These are phyloP conservation scores for Chaetomiaceae sp. DNA, from an alignment of 2,329 filamentous ascomycete genomes.

Conservation along the genomic window DNA sequence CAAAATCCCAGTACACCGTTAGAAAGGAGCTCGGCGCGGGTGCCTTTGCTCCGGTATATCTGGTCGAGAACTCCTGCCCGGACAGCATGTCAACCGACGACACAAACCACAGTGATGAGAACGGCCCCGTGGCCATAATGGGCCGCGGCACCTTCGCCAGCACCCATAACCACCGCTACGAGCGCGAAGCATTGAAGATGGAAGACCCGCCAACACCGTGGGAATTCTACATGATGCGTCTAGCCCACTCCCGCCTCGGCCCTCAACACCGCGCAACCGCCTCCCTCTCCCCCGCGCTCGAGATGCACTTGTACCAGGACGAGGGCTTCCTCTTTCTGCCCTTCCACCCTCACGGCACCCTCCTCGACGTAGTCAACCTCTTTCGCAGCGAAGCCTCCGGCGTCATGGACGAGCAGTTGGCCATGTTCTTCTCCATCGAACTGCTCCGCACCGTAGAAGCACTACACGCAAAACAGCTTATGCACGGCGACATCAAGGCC, in stretches of 20 bases:
- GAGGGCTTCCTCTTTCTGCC: conserved; percentile 88
- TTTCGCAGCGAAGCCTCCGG: conserved; percentile 67
- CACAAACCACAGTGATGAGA: conserved; percentile 41
- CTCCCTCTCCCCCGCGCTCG: conserved; percentile 77
- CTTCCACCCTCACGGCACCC: conserved; percentile 81
- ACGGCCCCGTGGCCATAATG: conserved; percentile 48
- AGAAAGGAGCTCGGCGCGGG: conserved; percentile 86
- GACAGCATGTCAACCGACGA: conserved; percentile 41
- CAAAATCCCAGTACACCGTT: conserved; percentile 66
- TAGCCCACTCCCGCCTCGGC: conserved; percentile 71
- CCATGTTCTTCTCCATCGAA: conserved; percentile 95
- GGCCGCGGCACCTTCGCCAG: conserved; percentile 59
- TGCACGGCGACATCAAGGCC: conserved; percentile 92
- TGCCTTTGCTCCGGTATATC: conserved; percentile 91
- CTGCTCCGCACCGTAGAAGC: conserved; percentile 85
- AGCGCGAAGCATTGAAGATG: conserved; percentile 87
- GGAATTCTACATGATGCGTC: conserved; percentile 95
- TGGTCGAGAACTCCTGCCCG: conserved; percentile 69
- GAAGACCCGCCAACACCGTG: conserved; percentile 83
- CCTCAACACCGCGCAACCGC: conserved; percentile 66
- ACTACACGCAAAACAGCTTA: conserved; percentile 70
- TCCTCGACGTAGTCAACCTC: conserved; percentile 91
- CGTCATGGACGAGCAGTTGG: conserved; percentile 83
- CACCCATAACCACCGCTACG: conserved; percentile 46
- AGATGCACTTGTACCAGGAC: conserved; percentile 86